Percentiles rank a stretch among this genome's conserved stretches.
Conservation (phyloP, 768 basidiomycete species). For the Atractiella rhizophila region DNA sequence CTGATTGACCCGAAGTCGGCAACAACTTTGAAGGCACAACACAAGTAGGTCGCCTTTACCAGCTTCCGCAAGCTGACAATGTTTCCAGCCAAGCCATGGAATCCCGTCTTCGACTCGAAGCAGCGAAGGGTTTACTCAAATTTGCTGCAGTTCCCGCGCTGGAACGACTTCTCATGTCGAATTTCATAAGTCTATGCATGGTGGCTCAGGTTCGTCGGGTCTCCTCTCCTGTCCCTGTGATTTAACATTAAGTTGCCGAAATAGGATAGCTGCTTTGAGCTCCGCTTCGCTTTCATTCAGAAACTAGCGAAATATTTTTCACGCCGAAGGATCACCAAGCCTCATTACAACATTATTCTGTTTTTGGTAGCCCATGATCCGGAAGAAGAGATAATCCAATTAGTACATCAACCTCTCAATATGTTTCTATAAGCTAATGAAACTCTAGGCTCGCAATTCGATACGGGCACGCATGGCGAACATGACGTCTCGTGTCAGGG, state of each 20-base stretch:
- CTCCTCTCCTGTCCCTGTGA: not conserved
- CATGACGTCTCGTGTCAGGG: not conserved
- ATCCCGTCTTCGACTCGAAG: conserved; percentile 58
- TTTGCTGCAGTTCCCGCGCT: conserved; percentile 35
- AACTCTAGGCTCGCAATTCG: not conserved
- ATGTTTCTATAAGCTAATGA: not conserved
- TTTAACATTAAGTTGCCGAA: not conserved
- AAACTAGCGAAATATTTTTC: conserved; percentile 47
- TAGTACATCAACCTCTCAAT: not conserved
- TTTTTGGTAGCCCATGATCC: conserved; percentile 82
- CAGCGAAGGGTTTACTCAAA: conserved; percentile 54
- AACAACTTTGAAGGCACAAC: conserved; percentile 19
- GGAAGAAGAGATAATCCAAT: conserved; percentile 43
- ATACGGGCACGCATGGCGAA: not conserved
- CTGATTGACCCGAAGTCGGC: conserved; percentile 34
- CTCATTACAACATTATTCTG: conserved; percentile 55
- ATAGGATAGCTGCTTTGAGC: conserved; percentile 69
- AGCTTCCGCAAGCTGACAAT: no score
- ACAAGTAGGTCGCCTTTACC: conserved; percentile 24
- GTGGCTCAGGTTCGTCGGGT: conserved; percentile 39
- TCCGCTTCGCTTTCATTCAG: conserved; percentile 48
- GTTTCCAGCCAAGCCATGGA: conserved; percentile 27
- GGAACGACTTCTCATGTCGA: conserved; percentile 31
- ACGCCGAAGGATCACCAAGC: conserved; percentile 30
- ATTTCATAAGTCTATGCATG: conserved; percentile 45